A percentile compares a stretch with the other conserved stretches of the same genome.
Evolutionary conservation across 1,139 yeast genomes (phyloP).

Genomic region (Wickerhamomyces sp.): DNA sequence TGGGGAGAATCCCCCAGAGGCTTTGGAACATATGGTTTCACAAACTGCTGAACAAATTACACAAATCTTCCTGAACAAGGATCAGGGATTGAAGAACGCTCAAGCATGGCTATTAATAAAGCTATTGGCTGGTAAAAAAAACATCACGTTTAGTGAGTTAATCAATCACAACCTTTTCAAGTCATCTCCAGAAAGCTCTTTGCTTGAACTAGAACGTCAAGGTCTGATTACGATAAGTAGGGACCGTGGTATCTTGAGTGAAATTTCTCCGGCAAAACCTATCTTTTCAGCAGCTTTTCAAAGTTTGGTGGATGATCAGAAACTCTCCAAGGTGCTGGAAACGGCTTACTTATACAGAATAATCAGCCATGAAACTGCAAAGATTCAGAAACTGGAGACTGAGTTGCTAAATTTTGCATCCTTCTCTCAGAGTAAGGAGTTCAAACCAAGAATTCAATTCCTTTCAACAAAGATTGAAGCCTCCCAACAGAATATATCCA

Average conservation of each 20-base stretch:
- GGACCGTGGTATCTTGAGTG: conserved; percentile 69
- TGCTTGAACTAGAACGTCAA: conserved; percentile 70
- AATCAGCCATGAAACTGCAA: conserved; percentile 56
- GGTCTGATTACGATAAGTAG: conserved; percentile 68
- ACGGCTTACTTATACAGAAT: conserved; percentile 51
- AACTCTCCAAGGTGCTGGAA: conserved; percentile 60
- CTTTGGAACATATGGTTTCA: conserved; percentile 70
- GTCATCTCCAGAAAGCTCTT: conserved; percentile 47
- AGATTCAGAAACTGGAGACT: conserved; percentile 61
- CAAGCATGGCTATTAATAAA: conserved; percentile 89
- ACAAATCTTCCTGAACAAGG: conserved; percentile 64
- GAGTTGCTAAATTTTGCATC: conserved; percentile 60
- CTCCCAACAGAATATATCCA: conserved; percentile 46
- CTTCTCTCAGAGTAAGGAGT: conserved; percentile 44
- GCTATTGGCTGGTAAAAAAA: conserved; percentile 45
- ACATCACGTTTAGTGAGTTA: conserved; percentile 47
- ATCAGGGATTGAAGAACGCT: conserved; percentile 59
- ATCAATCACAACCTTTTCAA: conserved; percentile 62
- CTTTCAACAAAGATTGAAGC: conserved; percentile 59
- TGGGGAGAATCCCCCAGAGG: conserved; percentile 78
- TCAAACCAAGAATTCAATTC: conserved; percentile 60
- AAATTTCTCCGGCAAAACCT: conserved; percentile 79
- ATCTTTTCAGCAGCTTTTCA: conserved; percentile 76
- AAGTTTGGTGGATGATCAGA: conserved; percentile 53
- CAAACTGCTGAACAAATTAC: conserved; percentile 88